These are phyloP conservation scores for Leccinum uliginosum DNA, from an alignment of 768 basidiomycete species.

Conservation along the genomic window DNA sequence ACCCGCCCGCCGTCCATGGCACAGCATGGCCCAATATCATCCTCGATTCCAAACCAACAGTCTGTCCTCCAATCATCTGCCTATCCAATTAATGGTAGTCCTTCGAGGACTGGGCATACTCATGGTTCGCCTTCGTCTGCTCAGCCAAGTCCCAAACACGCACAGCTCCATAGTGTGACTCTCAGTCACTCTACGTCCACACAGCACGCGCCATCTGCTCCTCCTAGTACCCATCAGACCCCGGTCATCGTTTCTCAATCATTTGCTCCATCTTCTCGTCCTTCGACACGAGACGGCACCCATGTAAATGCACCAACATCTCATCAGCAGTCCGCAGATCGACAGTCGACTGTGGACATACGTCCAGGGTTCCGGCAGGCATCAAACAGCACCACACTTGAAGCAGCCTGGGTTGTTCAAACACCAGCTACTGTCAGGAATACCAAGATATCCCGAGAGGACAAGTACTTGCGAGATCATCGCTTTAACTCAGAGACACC, in stretches of 20 bases:
- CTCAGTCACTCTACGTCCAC: slow-evolving; percentile 3
- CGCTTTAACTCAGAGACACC: slow-evolving; percentile 18
- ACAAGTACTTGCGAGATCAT: slow-evolving; percentile 26
- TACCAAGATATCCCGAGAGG: slow-evolving; percentile 21
- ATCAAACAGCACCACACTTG: slow-evolving; percentile 20
- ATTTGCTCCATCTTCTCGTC: slow-evolving; percentile 22
- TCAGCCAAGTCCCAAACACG: slow-evolving; percentile 24
- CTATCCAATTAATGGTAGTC: slow-evolving; percentile 11
- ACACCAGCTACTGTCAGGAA: slow-evolving; percentile 22
- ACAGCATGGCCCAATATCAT: slow-evolving; percentile 6
- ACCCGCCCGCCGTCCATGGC: slow-evolving; percentile 24
- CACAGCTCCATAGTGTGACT: slow-evolving; percentile 15
- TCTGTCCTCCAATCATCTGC: slow-evolving; percentile 19
- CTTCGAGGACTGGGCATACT: slow-evolving; percentile 12
- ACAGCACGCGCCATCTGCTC: slow-evolving; percentile 19
- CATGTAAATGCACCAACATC: slow-evolving; percentile 4
- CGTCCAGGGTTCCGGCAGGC: slow-evolving; percentile 12
- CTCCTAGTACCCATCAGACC: slow-evolving; percentile 18
- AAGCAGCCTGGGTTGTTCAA: slow-evolving; percentile 32
- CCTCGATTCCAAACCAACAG: slow-evolving; percentile 12
- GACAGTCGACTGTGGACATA: slow-evolving; percentile 5
- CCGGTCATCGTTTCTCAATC: slow-evolving; percentile 20
- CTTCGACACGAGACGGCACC: slow-evolving; percentile 22
- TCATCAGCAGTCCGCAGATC: slow-evolving; percentile 14
- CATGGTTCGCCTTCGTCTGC: slow-evolving; percentile 11